phyloP scores from a whole-genome alignment of 2,329 filamentous ascomycete genomes.

The Metarhizium robertsii region DNA sequence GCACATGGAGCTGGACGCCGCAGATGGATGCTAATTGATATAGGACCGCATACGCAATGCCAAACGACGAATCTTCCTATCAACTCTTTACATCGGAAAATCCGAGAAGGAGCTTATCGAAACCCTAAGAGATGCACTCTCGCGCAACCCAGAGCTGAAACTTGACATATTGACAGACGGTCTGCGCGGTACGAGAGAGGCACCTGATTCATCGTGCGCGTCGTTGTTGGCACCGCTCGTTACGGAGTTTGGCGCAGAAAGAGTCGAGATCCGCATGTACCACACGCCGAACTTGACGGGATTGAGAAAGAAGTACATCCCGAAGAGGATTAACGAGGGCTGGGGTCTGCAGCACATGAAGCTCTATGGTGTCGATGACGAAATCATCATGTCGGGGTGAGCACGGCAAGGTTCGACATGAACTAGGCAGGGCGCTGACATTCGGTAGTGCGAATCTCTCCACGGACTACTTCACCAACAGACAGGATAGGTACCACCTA shows the following conservation, averaged over 20 bases:
- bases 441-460: constrained; percentile 71
- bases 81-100: constrained; percentile 95
- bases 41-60: constrained; percentile 75
- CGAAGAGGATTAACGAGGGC: constrained; percentile 88
- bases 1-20: neutral
- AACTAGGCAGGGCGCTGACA: neutral
- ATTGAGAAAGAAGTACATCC: constrained; percentile 71
- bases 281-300: constrained; percentile 95
- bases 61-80: constrained; percentile 73
- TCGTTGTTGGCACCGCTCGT: constrained; percentile 81
- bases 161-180: constrained; percentile 89
- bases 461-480: constrained; percentile 90
- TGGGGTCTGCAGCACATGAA: constrained; percentile 99
- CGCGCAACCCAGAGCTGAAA: constrained; percentile 63
- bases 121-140: constrained; percentile 66
- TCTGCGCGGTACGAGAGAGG: constrained; percentile 82
- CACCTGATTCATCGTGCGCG: constrained; percentile 75
- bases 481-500: constrained; percentile 89
- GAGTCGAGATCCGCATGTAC: constrained; percentile 94
- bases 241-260: constrained; percentile 68
- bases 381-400: constrained; percentile 86
- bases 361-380: constrained; percentile 89
- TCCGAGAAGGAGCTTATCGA: constrained; percentile 81
- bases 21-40: neutral
- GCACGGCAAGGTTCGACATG: constrained; percentile 8